phyloP scores from a whole-genome alignment of 805 yeast species.

The Candida awuae region DNA sequence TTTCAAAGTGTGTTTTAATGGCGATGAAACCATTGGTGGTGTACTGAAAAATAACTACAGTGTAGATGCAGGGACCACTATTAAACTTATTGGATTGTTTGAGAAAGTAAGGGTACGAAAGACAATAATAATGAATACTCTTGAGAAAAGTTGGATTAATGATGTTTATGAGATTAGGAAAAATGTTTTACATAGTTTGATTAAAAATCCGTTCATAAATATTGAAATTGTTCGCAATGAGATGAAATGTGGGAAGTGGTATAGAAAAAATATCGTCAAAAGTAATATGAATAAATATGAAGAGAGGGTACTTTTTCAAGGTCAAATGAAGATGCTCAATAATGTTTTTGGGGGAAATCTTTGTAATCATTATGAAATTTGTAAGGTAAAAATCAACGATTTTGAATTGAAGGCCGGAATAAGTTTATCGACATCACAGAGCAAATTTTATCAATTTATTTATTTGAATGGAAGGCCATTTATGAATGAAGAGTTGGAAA shows the following conservation, averaged over 20 bases:
- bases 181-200: constrained; percentile 25
- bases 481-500: constrained; percentile 15
- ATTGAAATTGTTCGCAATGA: constrained; percentile 14
- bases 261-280: background rate
- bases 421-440: constrained; percentile 29
- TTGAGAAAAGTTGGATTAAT: constrained; percentile 16
- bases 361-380: constrained; percentile 19
- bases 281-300: background rate
- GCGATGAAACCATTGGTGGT: constrained; percentile 8
- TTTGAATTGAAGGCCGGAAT: constrained; percentile 32
- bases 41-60: background rate
- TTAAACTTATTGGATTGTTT: constrained; percentile 34
- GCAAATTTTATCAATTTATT: constrained; percentile 36
- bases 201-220: constrained; percentile 20
- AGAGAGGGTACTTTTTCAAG: constrained; percentile 1
- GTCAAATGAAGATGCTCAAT: constrained; percentile 15
- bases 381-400: constrained; percentile 23
- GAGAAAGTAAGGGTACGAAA: constrained; percentile 38
- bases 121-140: constrained; percentile 15
- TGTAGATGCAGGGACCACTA: constrained; percentile 31
- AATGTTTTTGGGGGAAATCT: constrained; percentile 28
- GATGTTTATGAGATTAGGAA: constrained; percentile 26
- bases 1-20: constrained; percentile 20
- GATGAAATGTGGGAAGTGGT: background rate
- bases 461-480: constrained; percentile 36